A percentile compares a stretch with the other conserved stretches of the same genome.
These are phyloP conservation scores for Coffea eugenioides DNA, from an alignment of 257 asterid genomes.

Conservation along the genomic window DNA sequence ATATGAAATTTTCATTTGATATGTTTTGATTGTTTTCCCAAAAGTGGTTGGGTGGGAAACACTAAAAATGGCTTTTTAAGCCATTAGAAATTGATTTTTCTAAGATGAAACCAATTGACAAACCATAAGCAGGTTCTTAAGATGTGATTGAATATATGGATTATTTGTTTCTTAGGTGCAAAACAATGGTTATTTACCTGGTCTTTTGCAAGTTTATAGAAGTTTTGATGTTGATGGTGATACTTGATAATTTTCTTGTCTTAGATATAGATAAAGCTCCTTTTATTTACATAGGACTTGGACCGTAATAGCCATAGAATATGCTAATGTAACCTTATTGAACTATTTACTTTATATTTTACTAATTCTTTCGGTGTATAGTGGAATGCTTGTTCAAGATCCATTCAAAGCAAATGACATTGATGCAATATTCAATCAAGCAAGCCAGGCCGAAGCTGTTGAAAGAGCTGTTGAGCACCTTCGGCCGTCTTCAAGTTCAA, in stretches of 20 bases:
- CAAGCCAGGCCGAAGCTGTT: conserved; percentile 58
- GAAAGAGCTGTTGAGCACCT: conserved; percentile 49
- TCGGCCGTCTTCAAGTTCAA: conserved; percentile 54
- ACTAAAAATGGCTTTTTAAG: neutral
- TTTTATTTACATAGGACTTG: neutral
- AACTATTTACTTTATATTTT: neutral
- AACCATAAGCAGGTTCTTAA: neutral
- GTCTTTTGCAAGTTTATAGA: neutral
- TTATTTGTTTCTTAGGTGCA: neutral
- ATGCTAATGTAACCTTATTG: too few relatives aligned
- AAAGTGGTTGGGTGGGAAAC: neutral
- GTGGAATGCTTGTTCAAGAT: conserved; percentile 89
- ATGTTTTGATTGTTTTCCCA: too few relatives aligned
- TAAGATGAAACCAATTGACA: neutral
- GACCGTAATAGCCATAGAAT: neutral
- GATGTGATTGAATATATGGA: neutral
- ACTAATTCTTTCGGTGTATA: conserved; percentile 25
- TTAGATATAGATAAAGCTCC: neutral
- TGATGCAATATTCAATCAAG: conserved; percentile 68
- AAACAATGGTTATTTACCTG: neutral
- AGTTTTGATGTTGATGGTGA: neutral
- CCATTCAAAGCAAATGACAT: conserved; percentile 56
- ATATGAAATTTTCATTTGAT: too few relatives aligned
- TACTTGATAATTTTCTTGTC: neutral
- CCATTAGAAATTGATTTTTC: neutral